Evolutionary conservation across 2,329 filamentous ascomycete species (phyloP).

Genomic region (Rhexocercosporidium sp.): DNA sequence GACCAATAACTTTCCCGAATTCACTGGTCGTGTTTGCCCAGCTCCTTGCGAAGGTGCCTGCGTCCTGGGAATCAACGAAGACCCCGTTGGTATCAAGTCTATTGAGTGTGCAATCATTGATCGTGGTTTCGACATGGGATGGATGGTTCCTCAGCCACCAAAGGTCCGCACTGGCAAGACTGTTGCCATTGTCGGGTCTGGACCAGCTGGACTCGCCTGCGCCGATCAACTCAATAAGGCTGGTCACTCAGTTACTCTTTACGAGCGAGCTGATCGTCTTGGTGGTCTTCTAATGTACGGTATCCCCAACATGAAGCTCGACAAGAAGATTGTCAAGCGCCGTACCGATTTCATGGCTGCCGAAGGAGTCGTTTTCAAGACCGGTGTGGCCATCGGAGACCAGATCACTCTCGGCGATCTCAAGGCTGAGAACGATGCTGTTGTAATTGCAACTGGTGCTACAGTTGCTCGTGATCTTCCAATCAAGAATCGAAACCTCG

Average conservation of each 20-base stretch:
- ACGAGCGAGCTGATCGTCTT: constrained; percentile 88
- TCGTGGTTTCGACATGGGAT: constrained; percentile 95
- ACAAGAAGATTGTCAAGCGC: constrained; percentile 96
- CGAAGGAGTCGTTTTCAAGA: constrained; percentile 85
- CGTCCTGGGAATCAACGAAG: constrained; percentile 94
- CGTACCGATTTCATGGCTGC: constrained; percentile 93
- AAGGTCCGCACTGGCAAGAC: constrained; percentile 84
- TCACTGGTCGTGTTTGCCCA: constrained; percentile 95
- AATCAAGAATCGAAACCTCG: constrained; percentile 84
- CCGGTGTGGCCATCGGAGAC: constrained; percentile 78
- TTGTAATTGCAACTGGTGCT: constrained; percentile 89
- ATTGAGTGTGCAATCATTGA: constrained; percentile 99
- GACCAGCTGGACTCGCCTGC: constrained; percentile 85
- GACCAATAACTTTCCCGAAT: constrained; percentile 99
- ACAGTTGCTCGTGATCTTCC: constrained; percentile 93
- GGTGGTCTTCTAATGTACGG: constrained; percentile 97
- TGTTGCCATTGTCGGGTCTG: constrained; percentile 88
- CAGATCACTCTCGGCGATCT: constrained; percentile 73
- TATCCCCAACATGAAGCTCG: constrained; percentile 99
- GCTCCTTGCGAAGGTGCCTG: constrained; percentile 96
- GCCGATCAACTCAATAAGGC: constrained; percentile 95
- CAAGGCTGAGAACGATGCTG: constrained; percentile 76
- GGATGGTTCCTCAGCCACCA: constrained; percentile 88
- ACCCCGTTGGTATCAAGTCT: constrained; percentile 97
- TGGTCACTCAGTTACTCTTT: constrained; percentile 87